Conservation (phyloP, 768 basidiomycete species). For the Coprinellus aureogranulatus region DNA sequence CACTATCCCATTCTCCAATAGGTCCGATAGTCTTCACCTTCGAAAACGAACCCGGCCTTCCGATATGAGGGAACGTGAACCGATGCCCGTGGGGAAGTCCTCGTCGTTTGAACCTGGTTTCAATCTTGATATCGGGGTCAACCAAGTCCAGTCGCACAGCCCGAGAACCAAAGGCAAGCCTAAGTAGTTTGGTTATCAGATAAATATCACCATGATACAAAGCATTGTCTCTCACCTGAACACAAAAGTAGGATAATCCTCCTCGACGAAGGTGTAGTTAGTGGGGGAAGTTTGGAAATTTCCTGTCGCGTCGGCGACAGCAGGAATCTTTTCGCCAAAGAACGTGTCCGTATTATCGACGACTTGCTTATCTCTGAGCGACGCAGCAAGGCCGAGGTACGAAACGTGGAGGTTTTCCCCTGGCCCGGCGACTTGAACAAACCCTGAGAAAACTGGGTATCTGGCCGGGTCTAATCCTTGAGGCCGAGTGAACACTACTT, state of each 20-base stretch:
- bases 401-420: slow-evolving; percentile 39
- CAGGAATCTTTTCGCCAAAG: too few species aligned
- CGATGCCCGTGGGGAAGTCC: slow-evolving; percentile 12
- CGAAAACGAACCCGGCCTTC: slow-evolving; percentile 30
- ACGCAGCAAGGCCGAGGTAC: slow-evolving; percentile 44
- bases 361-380: slow-evolving; percentile 49
- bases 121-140: slow-evolving; percentile 36
- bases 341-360: slow-evolving; percentile 51
- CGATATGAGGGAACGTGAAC: slow-evolving; percentile 38
- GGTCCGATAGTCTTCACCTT: slow-evolving; percentile 44
- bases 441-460: slow-evolving; percentile 61
- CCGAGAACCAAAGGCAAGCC: slow-evolving; percentile 48
- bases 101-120: slow-evolving; percentile 22
- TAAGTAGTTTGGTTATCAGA: slow-evolving; percentile 40
- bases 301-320: too few species aligned
- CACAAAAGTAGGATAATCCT: too few species aligned
- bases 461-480: slow-evolving; percentile 39
- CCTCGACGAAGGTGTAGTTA: too few species aligned
- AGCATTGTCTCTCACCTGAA: slow-evolving; percentile 23
- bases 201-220: slow-evolving; percentile 41
- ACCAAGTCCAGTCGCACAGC: slow-evolving; percentile 49
- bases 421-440: slow-evolving; percentile 43
- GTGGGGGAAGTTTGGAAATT: slow-evolving; percentile 36
- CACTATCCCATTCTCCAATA: slow-evolving; percentile 44
- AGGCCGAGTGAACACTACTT: slow-evolving; percentile 48